Base-by-base conservation (phyloP, 768 basidiomycete genomes). In the Russula emetica region DNA sequence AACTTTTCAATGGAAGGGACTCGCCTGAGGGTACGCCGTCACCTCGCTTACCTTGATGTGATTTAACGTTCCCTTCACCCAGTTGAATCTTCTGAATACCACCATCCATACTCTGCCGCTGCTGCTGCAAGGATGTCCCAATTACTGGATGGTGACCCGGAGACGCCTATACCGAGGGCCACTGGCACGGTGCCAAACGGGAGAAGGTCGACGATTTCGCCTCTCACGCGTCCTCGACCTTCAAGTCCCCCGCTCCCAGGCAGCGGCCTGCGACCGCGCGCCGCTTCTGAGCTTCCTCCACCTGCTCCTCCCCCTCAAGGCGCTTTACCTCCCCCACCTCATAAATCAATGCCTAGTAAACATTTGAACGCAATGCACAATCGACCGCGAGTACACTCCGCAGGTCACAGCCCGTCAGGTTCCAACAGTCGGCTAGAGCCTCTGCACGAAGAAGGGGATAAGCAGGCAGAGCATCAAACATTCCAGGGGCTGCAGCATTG, bases 271-370 rank as follows among this genome's bases (percentile, higher is more conserved):
- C 79, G 84, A 63, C 79, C 85, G 42, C 75, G 82, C 61, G 80
- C 86, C 61, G 73, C 78, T 47, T 85, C 88, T 60, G 79, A 78
- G 11, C 80, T 90, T 42, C 86, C 86, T 6, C 86, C 86, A 13
- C 79, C 83, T 49, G 80, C 78, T 0, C 89, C 88, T 3, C 87
- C 85, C 18, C 89, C 89, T 34, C 76, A 78, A 20, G 77, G 79
- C 53, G 79, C 84, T 3, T 76, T 84, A 14, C 88, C 88, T 0
- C 85, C 83, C 0, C 83, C 87, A 1, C 84, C 86, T 28, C 72
- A 72, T 44, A 64, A 72, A 18, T 66, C 71, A 28, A 53, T 70
- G 14, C 71, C 72, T 22, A 74, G 72, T 22, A 69, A 70, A 51
- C 75, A 76, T 49, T 67, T 77, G 44, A 80, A 79, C 40, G 74